phyloP scores from a whole-genome alignment of 202 grass and related monocot species.

The Saccharum hybrid region DNA sequence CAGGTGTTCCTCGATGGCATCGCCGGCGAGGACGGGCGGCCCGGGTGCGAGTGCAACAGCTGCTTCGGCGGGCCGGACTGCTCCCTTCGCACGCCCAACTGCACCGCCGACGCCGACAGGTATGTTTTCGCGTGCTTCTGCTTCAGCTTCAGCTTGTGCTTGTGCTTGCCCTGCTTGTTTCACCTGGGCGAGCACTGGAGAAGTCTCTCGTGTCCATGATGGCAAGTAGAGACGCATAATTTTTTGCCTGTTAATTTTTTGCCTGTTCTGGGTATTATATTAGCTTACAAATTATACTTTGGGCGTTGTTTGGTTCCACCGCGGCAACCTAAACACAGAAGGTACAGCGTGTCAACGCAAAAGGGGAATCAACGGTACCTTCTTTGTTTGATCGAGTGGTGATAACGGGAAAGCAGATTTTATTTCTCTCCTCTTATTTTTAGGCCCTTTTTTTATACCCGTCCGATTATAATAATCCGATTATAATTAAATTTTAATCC shows the following conservation, averaged over 20 bases:
- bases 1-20: slow-evolving; percentile 57
- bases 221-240: too few species aligned
- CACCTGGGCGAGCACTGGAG: neutral
- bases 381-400: too few species aligned
- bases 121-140: neutral
- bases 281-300: too few species aligned
- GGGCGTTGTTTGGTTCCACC: too few species aligned
- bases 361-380: too few species aligned
- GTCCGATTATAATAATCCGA: too few species aligned
- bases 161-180: neutral
- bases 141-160: neutral
- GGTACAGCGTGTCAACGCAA: too few species aligned
- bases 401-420: too few species aligned
- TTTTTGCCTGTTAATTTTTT: neutral
- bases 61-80: slow-evolving; percentile 71
- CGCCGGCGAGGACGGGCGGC: slow-evolving; percentile 43
- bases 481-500: too few species aligned
- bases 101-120: slow-evolving; percentile 66
- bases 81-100: slow-evolving; percentile 55
- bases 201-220: neutral
- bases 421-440: too few species aligned
- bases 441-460: too few species aligned
- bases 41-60: slow-evolving; percentile 60
- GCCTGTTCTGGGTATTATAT: neutral
- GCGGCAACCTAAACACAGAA: too few species aligned